A percentile compares a stretch with the other conserved stretches of the same genome.
phyloP scores from a whole-genome alignment of 768 basidiomycete genomes.

The Boletus sp. region DNA sequence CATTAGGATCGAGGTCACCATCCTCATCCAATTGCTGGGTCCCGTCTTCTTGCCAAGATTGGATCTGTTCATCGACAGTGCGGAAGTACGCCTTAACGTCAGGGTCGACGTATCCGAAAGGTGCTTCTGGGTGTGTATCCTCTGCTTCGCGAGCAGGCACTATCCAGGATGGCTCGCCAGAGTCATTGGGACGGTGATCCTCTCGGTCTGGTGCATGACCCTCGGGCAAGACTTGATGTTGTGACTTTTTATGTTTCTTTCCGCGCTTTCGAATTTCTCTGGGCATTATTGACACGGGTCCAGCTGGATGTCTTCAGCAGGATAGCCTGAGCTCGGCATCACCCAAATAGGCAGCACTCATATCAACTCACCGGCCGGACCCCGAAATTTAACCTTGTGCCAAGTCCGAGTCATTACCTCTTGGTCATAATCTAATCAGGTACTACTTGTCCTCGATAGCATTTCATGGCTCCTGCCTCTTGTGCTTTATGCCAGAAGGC shows the following conservation, averaged over 20 bases:
- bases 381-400: background rate
- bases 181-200: constrained; percentile 7
- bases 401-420: background rate
- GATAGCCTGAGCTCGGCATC: background rate
- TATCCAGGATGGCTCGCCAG: constrained; percentile 70
- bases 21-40: constrained; percentile 42
- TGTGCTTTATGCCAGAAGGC: constrained; percentile 76
- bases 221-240: constrained; percentile 20
- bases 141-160: constrained; percentile 40
- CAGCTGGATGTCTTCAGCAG: background rate
- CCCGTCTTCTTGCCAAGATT: constrained; percentile 72
- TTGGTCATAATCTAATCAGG: background rate
- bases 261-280: constrained; percentile 74
- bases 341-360: constrained; percentile 9
- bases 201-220: background rate
- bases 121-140: constrained; percentile 61
- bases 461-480: constrained; percentile 70
- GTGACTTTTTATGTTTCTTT: constrained; percentile 64
- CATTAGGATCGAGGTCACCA: constrained; percentile 61
- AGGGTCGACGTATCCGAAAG: constrained; percentile 86
- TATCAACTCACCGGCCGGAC: background rate
- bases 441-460: background rate
- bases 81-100: constrained; percentile 93
- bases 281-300: constrained; percentile 48
- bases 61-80: constrained; percentile 83